phyloP scores from a whole-genome alignment of 2,329 filamentous ascomycete genomes.

The Paecilomyces fulvus region DNA sequence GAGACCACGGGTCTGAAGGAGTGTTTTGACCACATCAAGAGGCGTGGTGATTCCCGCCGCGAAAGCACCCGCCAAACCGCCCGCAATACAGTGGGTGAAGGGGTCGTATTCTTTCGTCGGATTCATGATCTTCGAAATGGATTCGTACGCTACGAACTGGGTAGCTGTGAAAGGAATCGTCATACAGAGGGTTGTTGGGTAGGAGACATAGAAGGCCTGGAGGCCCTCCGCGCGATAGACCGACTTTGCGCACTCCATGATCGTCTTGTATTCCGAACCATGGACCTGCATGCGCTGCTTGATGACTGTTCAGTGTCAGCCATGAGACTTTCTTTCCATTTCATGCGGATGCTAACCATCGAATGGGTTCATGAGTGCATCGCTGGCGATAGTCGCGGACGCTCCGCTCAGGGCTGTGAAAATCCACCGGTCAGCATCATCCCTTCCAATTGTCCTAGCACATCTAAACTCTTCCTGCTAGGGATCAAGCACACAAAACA shows the following conservation, averaged over 20 bases:
- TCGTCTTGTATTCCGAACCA: constrained; percentile 82
- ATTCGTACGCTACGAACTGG: constrained; percentile 97
- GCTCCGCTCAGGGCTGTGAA: constrained; percentile 77
- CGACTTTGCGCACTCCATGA: constrained; percentile 76
- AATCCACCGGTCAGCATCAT: constrained; percentile 24
- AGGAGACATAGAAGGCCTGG: constrained; percentile 93
- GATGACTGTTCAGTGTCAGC: constrained; percentile 60
- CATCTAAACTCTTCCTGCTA: background rate
- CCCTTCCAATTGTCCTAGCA: background rate
- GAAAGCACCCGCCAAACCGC: constrained; percentile 84
- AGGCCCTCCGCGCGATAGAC: constrained; percentile 84
- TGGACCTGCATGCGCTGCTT: constrained; percentile 99
- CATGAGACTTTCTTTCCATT: background rate
- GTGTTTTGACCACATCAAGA: constrained; percentile 96
- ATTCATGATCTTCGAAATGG: constrained; percentile 89
- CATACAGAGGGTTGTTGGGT: constrained; percentile 96
- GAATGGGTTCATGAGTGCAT: constrained; percentile 98
- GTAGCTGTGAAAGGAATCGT: constrained; percentile 95
- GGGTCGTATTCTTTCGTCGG: constrained; percentile 74
- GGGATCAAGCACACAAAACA: constrained; percentile 20
- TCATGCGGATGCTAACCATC: constrained; percentile 58
- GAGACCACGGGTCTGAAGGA: constrained; percentile 85
- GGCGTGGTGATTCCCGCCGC: constrained; percentile 91
- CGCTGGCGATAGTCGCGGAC: constrained; percentile 89
- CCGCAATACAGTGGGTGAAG: constrained; percentile 84